Percentiles rank a stretch among this genome's conserved stretches.
Evolutionary conservation across 2,329 filamentous ascomycete genomes (phyloP).

Genomic region (Diaporthe velutina): DNA sequence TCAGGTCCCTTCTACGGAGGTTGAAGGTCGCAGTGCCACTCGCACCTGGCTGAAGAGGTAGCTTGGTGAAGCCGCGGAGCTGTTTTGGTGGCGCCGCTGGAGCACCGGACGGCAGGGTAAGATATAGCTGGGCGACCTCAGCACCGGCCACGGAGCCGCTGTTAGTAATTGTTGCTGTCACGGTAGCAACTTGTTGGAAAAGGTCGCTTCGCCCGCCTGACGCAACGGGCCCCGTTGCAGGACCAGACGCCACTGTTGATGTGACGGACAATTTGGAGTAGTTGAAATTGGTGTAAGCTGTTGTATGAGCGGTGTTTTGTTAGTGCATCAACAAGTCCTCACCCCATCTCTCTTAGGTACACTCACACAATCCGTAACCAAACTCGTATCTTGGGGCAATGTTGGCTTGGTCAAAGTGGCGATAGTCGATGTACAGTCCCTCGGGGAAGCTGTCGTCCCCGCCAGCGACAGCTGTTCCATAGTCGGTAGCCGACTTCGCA

Average conservation of each 20-base stretch:
- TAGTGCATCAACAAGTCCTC: neutral
- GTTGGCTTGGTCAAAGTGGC: constrained; percentile 69
- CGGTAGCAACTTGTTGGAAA: constrained; percentile 59
- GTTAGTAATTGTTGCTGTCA: constrained; percentile 75
- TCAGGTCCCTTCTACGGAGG: constrained; percentile 71
- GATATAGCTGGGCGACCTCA: constrained; percentile 74
- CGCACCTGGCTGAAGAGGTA: constrained; percentile 62
- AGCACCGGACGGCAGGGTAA: constrained; percentile 57
- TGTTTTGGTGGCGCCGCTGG: constrained; percentile 59
- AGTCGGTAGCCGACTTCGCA: constrained; percentile 60
- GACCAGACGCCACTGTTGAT: constrained; percentile 53
- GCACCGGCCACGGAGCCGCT: constrained; percentile 71
- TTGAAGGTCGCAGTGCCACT: constrained; percentile 63
- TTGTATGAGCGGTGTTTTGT: neutral
- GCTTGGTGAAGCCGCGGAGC: constrained; percentile 74
- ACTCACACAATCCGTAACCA: constrained; percentile 70
- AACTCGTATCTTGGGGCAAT: constrained; percentile 74
- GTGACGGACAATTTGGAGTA: constrained; percentile 64
- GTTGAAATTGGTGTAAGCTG: constrained; percentile 77
- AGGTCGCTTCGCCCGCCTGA: constrained; percentile 61
- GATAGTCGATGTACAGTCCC: constrained; percentile 74
- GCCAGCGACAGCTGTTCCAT: constrained; percentile 52
- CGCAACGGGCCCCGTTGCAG: constrained; percentile 54
- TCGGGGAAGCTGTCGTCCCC: constrained; percentile 69
- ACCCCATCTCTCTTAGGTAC: neutral